phyloP scores from a whole-genome alignment of 768 basidiomycete genomes.

The Phaeotremella fagi region DNA sequence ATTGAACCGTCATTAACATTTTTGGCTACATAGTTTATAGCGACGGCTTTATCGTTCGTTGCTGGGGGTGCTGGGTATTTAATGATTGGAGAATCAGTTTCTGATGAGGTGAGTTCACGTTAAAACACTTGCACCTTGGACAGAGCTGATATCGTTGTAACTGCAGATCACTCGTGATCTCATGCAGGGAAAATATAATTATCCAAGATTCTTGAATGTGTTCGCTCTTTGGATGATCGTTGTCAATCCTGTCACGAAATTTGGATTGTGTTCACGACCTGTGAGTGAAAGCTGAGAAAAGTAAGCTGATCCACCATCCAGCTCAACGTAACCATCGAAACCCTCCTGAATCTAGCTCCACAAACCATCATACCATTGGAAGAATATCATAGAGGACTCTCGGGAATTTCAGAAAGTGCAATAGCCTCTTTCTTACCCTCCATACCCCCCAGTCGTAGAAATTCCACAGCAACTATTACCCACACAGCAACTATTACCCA shows the following conservation, averaged over 20 bases:
- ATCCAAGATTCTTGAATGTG: conserved; percentile 65
- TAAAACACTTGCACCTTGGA: too few relatives aligned
- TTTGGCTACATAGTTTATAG: conserved; percentile 58
- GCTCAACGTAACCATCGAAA: conserved; percentile 80
- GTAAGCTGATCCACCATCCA: conserved; percentile 40
- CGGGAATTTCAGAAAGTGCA: background rate
- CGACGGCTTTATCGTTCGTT: conserved; percentile 58
- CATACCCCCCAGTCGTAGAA: background rate
- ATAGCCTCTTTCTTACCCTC: background rate
- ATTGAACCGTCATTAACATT: background rate
- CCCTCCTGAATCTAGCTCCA: conserved; percentile 14
- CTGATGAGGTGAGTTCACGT: conserved; percentile 64
- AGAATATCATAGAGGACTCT: conserved; percentile 47
- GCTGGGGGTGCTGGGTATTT: conserved; percentile 79
- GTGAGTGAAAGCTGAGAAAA: conserved; percentile 50
- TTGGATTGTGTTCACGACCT: conserved; percentile 74
- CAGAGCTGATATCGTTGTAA: too few relatives aligned
- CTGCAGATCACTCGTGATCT: conserved; percentile 84
- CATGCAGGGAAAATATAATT: conserved; percentile 57
- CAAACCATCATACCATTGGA: conserved; percentile 47
- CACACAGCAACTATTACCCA: background rate
- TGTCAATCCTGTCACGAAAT: conserved; percentile 59
- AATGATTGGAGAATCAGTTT: conserved; percentile 80
- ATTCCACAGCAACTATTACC: background rate
- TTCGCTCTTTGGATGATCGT: conserved; percentile 79